Evolutionary conservation across 192 early-diverging fungal species (phyloP), one percentile per base, ranked within the genome.

Genomic region (Endogone sp.): DNA sequence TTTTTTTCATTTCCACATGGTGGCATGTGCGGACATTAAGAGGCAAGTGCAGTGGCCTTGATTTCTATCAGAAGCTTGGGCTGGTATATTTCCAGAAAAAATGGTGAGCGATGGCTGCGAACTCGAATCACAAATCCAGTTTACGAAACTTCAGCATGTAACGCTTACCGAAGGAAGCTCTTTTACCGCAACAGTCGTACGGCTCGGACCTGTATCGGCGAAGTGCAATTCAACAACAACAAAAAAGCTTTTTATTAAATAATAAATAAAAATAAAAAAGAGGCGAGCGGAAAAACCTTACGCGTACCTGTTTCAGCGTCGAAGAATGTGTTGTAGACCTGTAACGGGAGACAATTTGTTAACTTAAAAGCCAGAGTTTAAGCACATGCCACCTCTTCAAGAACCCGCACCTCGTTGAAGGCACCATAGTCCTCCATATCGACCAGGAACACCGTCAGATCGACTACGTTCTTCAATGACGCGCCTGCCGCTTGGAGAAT

Each of bases 391-490:
- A n/a, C n/a, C n/a, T n/a, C n/a, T n/a, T n/a, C n/a, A n/a, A n/a
- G n/a, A n/a, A n/a, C n/a, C 29, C 54, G 21, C 11, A 66, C 84
- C 63, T 86, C 76, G 67, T 89, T 90, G 70, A 88, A 83, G 4
- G 72, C 89, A 3, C 72, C 71, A 72, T 89, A 90, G 66, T 90
- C 79, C 56, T 80, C 73, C 89, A 91, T 91, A 71, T 91, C 73
- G 25, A 86, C 83, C 56, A 91, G 73, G 72, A 91, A 91, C 54
- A 91, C 82, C n/a, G 89, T 91, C 77, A 91, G 66, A 74, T 91
- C 89, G 22, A 91, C 77, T 21, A 91, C 62, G 55, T 89, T 82
- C 60, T 82, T 82, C 32, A 91, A 68, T 21, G 70, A 71, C 4
- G 79, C 79, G 13, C 87, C 87, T n/a, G 69, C 80, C 24, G 74